These are phyloP conservation scores for Bisporella sp. DNA, from an alignment of 2,329 filamentous ascomycete genomes.

Conservation along the genomic window DNA sequence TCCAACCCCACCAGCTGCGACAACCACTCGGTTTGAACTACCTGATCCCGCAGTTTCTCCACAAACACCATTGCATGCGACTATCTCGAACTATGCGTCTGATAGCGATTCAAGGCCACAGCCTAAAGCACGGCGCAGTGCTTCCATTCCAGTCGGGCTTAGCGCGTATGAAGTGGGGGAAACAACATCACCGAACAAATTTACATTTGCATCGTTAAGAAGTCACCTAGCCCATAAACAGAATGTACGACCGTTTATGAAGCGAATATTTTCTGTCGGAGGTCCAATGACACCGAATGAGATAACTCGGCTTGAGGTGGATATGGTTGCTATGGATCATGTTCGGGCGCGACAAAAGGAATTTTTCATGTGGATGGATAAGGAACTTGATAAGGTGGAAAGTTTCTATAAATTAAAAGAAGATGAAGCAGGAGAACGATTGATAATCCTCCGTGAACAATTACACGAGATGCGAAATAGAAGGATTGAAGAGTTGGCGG, in stretches of 20 bases:
- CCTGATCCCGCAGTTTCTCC: conserved; percentile 47
- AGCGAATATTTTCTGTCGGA: conserved; percentile 22
- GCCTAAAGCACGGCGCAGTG: conserved; percentile 1
- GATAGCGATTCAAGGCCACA: not conserved
- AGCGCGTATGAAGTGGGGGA: conserved; percentile 38
- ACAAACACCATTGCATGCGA: conserved; percentile 1
- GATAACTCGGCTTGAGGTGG: conserved; percentile 35
- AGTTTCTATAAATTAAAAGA: conserved; percentile 85
- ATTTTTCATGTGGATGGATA: conserved; percentile 80
- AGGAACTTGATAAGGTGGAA: conserved; percentile 86
- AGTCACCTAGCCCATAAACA: conserved; percentile 6
- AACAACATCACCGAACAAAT: conserved; percentile 22
- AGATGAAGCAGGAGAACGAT: conserved; percentile 68
- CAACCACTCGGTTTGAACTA: conserved; percentile 41
- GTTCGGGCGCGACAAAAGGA: conserved; percentile 71
- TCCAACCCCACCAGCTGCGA: conserved; percentile 39
- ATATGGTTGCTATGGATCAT: conserved; percentile 51
- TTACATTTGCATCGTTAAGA: conserved; percentile 19
- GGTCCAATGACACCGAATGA: conserved; percentile 31
- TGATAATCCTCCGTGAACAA: conserved; percentile 69
- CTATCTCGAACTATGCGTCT: conserved; percentile 1
- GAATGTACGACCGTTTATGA: conserved; percentile 17
- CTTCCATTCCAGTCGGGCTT: conserved; percentile 8
- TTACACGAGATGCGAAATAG: conserved; percentile 89
- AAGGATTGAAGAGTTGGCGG: conserved; percentile 61